Evolutionary conservation across 345 rosid genomes (phyloP).

Genomic region (Salix arbutifolia): DNA sequence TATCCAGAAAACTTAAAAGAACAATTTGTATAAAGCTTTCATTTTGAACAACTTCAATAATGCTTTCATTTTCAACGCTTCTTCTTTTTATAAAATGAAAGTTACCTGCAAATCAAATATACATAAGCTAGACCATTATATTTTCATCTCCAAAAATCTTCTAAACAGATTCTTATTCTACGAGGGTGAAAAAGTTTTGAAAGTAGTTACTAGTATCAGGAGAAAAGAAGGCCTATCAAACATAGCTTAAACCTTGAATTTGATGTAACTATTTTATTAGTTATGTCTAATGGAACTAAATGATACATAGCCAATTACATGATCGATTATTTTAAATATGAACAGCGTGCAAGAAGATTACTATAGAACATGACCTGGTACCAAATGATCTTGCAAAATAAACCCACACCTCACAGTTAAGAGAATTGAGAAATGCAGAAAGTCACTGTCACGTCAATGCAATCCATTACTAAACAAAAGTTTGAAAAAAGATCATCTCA

Average conservation of each 20-base stretch:
- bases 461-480: conserved; percentile 16
- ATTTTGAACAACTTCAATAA: neutral
- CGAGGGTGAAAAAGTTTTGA: neutral
- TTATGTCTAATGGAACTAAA: neutral
- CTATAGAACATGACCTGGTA: neutral
- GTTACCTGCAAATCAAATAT: neutral
- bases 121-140: neutral
- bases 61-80: neutral
- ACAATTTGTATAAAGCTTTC: neutral
- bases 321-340: neutral
- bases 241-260: neutral
- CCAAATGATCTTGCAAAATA: neutral
- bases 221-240: neutral
- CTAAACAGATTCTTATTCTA: neutral
- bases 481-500: conserved; percentile 18
- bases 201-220: neutral
- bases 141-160: neutral
- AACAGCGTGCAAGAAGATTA: neutral
- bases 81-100: neutral
- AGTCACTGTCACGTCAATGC: neutral
- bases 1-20: neutral
- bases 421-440: neutral
- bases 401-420: neutral
- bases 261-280: neutral
- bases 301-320: neutral